These are phyloP conservation scores for Triangularia verruculosa DNA, from an alignment of 2,329 filamentous ascomycete genomes.

Conservation along the genomic window DNA sequence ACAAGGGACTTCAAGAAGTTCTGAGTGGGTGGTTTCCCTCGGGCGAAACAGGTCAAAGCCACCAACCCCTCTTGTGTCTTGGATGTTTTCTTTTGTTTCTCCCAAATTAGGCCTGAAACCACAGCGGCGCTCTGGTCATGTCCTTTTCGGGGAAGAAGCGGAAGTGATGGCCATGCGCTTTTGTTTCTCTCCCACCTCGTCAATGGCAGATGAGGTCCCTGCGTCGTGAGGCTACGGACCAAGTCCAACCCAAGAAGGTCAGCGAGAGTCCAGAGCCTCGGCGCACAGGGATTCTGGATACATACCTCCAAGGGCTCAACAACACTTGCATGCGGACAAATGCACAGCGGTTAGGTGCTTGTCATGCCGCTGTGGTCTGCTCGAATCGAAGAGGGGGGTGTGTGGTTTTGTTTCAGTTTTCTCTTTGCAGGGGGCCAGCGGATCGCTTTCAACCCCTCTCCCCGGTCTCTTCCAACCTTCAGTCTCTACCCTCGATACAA, in stretches of 20 bases:
- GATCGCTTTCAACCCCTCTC: neutral
- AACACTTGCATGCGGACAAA: slow-evolving; percentile 31
- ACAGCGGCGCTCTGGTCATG: slow-evolving; percentile 5
- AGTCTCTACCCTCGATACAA: neutral
- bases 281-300: slow-evolving; percentile 26
- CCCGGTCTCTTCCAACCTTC: neutral
- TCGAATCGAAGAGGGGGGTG: slow-evolving; percentile 9
- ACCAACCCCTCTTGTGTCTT: slow-evolving; percentile 6
- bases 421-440: neutral
- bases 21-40: neutral
- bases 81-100: neutral
- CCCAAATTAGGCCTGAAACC: slow-evolving; percentile 15
- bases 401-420: slow-evolving; percentile 29
- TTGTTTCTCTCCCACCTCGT: slow-evolving; percentile 1
- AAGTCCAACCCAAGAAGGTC: neutral
- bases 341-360: slow-evolving; percentile 37
- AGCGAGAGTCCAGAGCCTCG: slow-evolving; percentile 9
- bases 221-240: slow-evolving; percentile 3
- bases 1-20: neutral
- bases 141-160: neutral
- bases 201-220: slow-evolving; percentile 1
- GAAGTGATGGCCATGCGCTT: neutral
- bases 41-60: slow-evolving; percentile 1
- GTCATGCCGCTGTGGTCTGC: slow-evolving; percentile 15
- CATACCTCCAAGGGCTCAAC: slow-evolving; percentile 9